Percentiles rank a stretch among this genome's conserved stretches.
Conservation (phyloP, 495 filamentous ascomycete genomes). For the Podospora australis region DNA sequence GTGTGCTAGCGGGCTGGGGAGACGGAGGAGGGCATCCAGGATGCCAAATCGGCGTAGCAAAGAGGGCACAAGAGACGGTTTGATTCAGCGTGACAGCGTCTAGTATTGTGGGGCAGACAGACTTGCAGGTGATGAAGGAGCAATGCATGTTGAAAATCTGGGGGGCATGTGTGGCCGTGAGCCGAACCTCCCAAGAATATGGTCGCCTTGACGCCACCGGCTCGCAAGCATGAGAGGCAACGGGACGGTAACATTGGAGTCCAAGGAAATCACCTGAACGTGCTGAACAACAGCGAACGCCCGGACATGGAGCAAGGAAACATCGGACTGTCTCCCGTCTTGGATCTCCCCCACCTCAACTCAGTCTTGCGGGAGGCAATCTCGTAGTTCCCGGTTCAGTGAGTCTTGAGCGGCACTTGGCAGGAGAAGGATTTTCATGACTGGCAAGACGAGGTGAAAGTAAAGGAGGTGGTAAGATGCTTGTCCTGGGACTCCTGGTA, state of each 20-base stretch:
- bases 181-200: neutral
- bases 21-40: slow-evolving; percentile 2
- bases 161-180: neutral
- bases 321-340: slow-evolving; percentile 18
- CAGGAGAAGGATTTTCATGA: slow-evolving; percentile 6
- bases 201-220: neutral
- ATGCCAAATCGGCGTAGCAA: neutral
- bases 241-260: neutral
- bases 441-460: too few species aligned
- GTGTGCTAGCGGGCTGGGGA: neutral
- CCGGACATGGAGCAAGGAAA: slow-evolving; percentile 9
- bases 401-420: slow-evolving; percentile 3
- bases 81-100: too few species aligned
- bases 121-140: neutral
- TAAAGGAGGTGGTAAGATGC: too few species aligned
- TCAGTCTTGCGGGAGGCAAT: too few species aligned
- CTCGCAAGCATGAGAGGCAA: neutral
- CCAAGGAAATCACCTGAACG: too few species aligned
- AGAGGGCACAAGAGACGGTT: too few species aligned
- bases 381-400: slow-evolving; percentile 8
- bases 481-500: too few species aligned
- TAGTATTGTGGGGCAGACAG: neutral
- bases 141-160: neutral
- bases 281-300: slow-evolving; percentile 1
- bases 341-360: slow-evolving; percentile 6